Conservation (phyloP, 805 yeast genomes). For the Candida railenensis region DNA sequence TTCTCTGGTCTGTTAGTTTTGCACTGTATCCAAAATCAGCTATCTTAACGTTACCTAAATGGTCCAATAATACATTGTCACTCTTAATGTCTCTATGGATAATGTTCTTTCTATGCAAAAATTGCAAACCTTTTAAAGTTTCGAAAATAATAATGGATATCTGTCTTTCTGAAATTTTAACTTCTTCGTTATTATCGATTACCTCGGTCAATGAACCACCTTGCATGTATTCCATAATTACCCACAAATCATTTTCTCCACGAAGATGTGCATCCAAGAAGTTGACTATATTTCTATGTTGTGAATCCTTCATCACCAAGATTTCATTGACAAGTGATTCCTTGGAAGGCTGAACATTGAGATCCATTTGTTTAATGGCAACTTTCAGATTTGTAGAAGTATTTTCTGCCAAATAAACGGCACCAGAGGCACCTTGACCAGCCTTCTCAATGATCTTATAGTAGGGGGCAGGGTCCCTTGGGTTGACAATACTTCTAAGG, state of each 20-base stretch:
- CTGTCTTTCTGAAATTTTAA: slow-evolving; percentile 83
- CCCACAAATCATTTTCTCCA: slow-evolving; percentile 87
- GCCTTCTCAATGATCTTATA: slow-evolving; percentile 79
- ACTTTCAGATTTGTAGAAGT: slow-evolving; percentile 63
- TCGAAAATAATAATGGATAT: slow-evolving; percentile 94
- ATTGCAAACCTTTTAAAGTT: slow-evolving; percentile 80
- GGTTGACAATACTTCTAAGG: slow-evolving; percentile 76
- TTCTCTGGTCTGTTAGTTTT: slow-evolving; percentile 61
- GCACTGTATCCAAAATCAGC: slow-evolving; percentile 98
- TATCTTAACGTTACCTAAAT: slow-evolving; percentile 85
- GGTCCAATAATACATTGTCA: slow-evolving; percentile 81
- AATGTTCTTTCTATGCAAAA: slow-evolving; percentile 87
- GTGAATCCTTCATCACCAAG: slow-evolving; percentile 89
- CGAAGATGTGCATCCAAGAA: slow-evolving; percentile 82
- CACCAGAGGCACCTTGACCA: slow-evolving; percentile 99
- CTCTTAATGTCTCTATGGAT: slow-evolving; percentile 96
- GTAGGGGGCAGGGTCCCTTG: slow-evolving; percentile 80
- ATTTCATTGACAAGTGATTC: slow-evolving; percentile 94
- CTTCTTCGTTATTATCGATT: slow-evolving; percentile 71
- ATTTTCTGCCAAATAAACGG: slow-evolving; percentile 83
- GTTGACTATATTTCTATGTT: slow-evolving; percentile 90
- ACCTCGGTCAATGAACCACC: slow-evolving; percentile 97
- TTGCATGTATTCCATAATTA: slow-evolving; percentile 98
- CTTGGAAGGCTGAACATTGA: slow-evolving; percentile 87
- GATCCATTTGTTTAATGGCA: slow-evolving; percentile 95